Evolutionary conservation across 495 filamentous ascomycete species (phyloP), one percentile per base, ranked within the genome.

Genomic region (Thermothielavioides terrestris): DNA sequence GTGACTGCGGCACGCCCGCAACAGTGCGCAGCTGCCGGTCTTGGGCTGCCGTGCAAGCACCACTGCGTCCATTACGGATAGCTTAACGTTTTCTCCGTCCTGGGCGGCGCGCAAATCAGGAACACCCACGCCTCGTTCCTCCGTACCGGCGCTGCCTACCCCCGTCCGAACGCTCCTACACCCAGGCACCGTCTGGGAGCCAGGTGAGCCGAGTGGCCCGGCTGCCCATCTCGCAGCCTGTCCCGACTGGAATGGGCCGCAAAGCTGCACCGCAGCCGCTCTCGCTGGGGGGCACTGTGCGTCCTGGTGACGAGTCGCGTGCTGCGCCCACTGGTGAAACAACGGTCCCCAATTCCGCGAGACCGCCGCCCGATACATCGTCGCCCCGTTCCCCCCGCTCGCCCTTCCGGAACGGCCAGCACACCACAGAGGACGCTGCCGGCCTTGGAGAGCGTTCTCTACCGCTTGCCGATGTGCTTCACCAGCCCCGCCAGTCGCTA

Each of bases 191-290:
- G 57, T 55, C 26, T n/a, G n/a, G n/a, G n/a, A n/a, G n/a, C n/a
- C n/a, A n/a, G n/a, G 14, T 22, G 9, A 35, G 40, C 43, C 48
- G 57, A 51, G 48, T 56, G 58, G 59, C 50, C 45, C 50, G 51
- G 52, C 42, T 35, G 50, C 47, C 45, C 55, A 54, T 55, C 50
- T 55, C 55, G 46, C 39, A 46, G 26, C 32, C 40, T 26, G 39
- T 26, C 15, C 32, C 52, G 31, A 28, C 38, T 52, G 64, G 66
- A 57, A 79, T 79, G 76, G 72, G 70, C 49, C 73, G 76, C 57
- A 79, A 76, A 66, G 56, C 69, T 52, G 69, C 65, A 56, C 75
- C 74, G 50, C 72, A 76, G 57, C 73, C 76, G 65, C 68, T 79
- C 64, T 61, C 69, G 53, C 65, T 77, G 52, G 57, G 59, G 58